Base-by-base conservation (phyloP, 371 early-diverging fungal genomes). In the Haplosporangium sp. region DNA sequence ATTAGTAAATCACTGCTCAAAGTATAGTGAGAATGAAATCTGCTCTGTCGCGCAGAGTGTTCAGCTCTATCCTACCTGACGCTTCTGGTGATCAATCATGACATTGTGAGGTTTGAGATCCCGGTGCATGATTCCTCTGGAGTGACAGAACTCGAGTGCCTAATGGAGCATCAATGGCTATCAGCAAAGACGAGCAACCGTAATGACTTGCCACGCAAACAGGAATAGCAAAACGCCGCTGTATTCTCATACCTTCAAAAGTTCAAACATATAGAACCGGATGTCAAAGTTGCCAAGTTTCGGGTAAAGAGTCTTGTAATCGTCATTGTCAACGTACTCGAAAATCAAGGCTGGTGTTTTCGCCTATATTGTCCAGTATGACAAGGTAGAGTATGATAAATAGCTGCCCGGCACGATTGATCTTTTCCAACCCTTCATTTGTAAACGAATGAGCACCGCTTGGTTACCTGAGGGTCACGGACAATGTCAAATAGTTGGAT, bases 21-120 rank as follows among this genome's bases (percentile, higher is more conserved):
- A 47, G 23, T 42, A 29, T n/a, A 64, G 55, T 23, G 20, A 43
- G 67, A 41, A 16, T 54, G 29, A n/a, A 9, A n/a, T 14, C 16
- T 21, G 20, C 20, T 37, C 20, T 37, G 20, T 11, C 18, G 7
- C 0, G 21, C 42, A 47, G 37, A 21, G 11, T 38, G 10, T 7
- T 18, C 23, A 47, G 7, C 43, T 9, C 11, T 43, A n/a, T 1
- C 47, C 59, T 86, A 94, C 91, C 82, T 92, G 90, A 63, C 92
- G 91, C 81, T 93, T 91, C 69, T 91, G 91, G 71, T 97, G 97
- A 81, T 99, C 97, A 83, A 99, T 99, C 95, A 99, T 99, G 37
- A 99, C 97, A 81, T 99, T 99, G 81, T 98, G 98, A 21, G 99
- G 99, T 83, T 99, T 99, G 45, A 99, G 96, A 84, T 99, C 99